Base-by-base conservation (phyloP, 345 rosid species). In the Populus deltoides region DNA sequence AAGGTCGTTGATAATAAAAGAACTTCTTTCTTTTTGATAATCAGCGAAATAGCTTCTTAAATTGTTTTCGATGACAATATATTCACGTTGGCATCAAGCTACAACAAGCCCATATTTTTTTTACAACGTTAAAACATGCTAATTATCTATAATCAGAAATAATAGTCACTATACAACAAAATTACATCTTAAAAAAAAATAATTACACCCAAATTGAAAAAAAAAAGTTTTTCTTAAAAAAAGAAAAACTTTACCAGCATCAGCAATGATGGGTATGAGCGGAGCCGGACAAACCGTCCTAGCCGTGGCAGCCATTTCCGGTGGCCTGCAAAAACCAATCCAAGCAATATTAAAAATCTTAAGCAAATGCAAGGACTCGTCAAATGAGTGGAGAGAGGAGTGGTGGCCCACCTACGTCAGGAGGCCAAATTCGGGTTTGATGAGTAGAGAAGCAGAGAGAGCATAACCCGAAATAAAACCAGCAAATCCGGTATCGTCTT, bases 341-440 rank as follows among this genome's bases (percentile, higher is more conserved):
- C 62, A 49, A 10, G 13, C 17, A n/a, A 61, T 22, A 24, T 24
- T 12, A 55, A 55, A 16, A 55, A 16, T 16, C 62, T 55, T 4
- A 2, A 43, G 45, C 15, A 16, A 71, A 9, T 15, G 45, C 25
- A 15, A 33, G 36, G 4, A 33, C 35, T 33, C 35, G 0, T 33
- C 35, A 33, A 33, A 0, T 47, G 51, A 47, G 15, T 13, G 15
- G 70, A 49, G n/a, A n/a, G 29, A 70, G 61, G n/a, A 66, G 11
- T 16, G 8, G 45, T 27, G 70, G 49, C 6, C 16, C 51, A 22
- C 83, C 35, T 18, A 87, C 87, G 86, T 90, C 45, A 87, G 83
- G 80, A 88, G 81, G 74, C 90, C 91, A 57, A 90, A 79, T 75
- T 90, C 90, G 0, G 89, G 90, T 77, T 87, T 90, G 66, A 87